phyloP scores from a whole-genome alignment of 768 basidiomycete species.

The Leccinum disarticulatum region DNA sequence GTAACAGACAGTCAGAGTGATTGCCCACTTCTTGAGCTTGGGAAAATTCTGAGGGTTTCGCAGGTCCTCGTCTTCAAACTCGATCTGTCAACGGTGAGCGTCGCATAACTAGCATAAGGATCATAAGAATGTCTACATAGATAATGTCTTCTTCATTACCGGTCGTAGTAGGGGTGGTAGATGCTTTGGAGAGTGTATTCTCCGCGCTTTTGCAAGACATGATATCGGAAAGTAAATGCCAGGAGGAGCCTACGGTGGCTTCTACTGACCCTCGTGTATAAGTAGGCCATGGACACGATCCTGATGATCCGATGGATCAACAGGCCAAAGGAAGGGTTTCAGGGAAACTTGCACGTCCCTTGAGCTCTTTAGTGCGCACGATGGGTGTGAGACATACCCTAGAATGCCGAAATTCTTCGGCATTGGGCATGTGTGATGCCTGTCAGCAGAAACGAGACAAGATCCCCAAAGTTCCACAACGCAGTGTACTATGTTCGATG shows the following conservation, averaged over 20 bases:
- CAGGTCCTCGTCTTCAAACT: slow-evolving; percentile 39
- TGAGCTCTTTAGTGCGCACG: not conserved
- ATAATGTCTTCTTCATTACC: slow-evolving; percentile 6
- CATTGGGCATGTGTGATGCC: not conserved
- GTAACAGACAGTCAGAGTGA: slow-evolving; percentile 33
- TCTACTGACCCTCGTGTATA: slow-evolving; percentile 8
- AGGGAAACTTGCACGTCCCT: not conserved
- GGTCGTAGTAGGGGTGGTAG: not conserved
- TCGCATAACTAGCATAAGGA: not conserved
- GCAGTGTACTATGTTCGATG: too few species aligned
- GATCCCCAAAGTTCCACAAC: not conserved
- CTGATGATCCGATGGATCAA: slow-evolving; percentile 1
- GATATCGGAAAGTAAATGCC: not conserved
- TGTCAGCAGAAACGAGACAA: not conserved
- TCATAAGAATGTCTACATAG: slow-evolving; percentile 8
- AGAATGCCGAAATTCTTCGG: not conserved
- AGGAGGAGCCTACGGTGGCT: not conserved
- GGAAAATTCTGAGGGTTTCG: slow-evolving; percentile 41
- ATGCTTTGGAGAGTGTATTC: not conserved
- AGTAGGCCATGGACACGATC: slow-evolving; percentile 10
- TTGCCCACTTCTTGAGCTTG: slow-evolving; percentile 40
- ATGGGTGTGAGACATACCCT: not conserved
- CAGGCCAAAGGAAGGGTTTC: not conserved
- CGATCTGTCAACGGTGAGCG: slow-evolving; percentile 32
- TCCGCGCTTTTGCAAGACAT: slow-evolving; percentile 14